Base-by-base conservation (phyloP, 306 rosid genomes). In the Cucumis cinereus region DNA sequence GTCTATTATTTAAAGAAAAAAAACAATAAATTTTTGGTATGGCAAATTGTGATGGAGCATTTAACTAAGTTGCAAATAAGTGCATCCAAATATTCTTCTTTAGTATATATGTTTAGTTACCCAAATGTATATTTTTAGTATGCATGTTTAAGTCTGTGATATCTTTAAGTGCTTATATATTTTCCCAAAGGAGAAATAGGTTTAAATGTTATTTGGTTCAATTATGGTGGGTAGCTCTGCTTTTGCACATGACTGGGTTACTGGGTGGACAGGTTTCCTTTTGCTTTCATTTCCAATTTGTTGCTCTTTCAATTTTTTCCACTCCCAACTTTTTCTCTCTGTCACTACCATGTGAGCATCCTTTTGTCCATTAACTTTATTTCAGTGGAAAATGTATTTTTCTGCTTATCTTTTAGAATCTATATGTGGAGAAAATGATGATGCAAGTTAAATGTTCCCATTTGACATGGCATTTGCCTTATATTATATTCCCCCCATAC, bases 171-270 rank as follows among this genome's bases (percentile, higher is more conserved):
- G 40, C 41, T 28, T 15, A 14, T 61, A 6, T 62, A 6, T 33
- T 33, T 16, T 10, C 69, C 45, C 13, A 33, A 17, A 62, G 11
- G 22, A 61, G 41, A 9, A 41, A 66, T 11, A 38, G 19, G 73
- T 6, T 53, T 53, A 67, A 67, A 40, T 20, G 53, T 67, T 41
- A 67, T 22, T 40, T 40, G 54, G 52, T 10, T 11, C 52, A 17
- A 22, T 41, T 41, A 28, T 41, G 73, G 73, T 20, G 6, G 73
- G 73, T 67, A 40, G 33, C 73, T 67, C 53, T 67, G 30, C 52
- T 67, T 67, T 67, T 67, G 73, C 73, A 67, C 73, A 67, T 67
- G 73, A 67, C 24, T n/a, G 49, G 28, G 73, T 10, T 66, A 66
- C 15, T 67, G 73, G 30, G 73, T 20, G 30, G 73, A 66, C 24